phyloP scores from a whole-genome alignment of 306 rosid genomes.

The Cucurbita argyrosperma region DNA sequence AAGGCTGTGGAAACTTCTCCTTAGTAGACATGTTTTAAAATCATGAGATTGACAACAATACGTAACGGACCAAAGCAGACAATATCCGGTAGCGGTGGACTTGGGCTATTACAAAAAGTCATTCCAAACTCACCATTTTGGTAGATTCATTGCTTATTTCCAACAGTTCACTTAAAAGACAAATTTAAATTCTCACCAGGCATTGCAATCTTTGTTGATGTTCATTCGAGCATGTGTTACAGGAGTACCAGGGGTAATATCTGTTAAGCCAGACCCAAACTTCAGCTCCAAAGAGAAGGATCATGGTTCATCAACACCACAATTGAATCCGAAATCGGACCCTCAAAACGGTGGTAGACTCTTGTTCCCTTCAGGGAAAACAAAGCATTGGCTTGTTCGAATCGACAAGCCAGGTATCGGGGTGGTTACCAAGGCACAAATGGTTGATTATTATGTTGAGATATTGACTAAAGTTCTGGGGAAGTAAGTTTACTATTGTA shows the following conservation, averaged over 20 bases:
- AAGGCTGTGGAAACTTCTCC: too few species aligned
- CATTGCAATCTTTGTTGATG: background rate
- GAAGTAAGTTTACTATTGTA: conserved; percentile 30
- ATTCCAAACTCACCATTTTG: background rate
- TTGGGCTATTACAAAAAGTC: background rate
- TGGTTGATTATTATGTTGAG: conserved; percentile 71
- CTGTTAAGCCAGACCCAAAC: conserved; percentile 46
- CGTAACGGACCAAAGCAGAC: too few species aligned
- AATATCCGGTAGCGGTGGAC: too few species aligned
- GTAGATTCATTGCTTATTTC: background rate
- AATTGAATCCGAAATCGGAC: conserved; percentile 1
- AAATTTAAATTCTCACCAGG: background rate
- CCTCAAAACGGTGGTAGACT: conserved; percentile 15
- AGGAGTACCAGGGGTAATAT: conserved; percentile 55
- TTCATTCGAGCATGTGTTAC: conserved; percentile 4
- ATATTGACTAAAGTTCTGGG: conserved; percentile 66
- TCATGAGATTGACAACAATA: too few species aligned
- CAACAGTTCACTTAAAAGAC: background rate
- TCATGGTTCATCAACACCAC: conserved; percentile 25
- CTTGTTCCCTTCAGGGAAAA: conserved; percentile 51
- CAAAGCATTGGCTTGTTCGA: conserved; percentile 76
- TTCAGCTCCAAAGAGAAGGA: conserved; percentile 32
- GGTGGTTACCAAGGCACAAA: conserved; percentile 81
- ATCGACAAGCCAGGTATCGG: conserved; percentile 63
- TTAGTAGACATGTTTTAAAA: too few species aligned